Evolutionary conservation across 805 yeast species (phyloP), one percentile per base, ranked within the genome.

Genomic region (Starmerella geochares): DNA sequence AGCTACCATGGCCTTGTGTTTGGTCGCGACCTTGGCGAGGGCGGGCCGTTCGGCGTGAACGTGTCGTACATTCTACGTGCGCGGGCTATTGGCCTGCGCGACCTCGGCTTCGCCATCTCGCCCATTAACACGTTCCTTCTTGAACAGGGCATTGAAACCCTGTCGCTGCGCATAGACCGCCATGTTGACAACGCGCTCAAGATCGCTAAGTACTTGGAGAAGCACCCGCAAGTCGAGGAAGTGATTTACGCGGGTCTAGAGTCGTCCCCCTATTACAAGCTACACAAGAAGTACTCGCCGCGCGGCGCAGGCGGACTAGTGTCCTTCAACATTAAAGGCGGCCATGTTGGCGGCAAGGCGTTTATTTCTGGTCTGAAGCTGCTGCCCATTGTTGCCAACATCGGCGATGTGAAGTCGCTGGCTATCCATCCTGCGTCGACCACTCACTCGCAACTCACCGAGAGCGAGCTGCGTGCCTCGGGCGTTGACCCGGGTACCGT

Each of bases 341-440:
- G 70, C 58, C 62, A 65, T n/a, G 83, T 80, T 57, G 78, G 88
- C 36, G 86, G 94, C 60, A 88, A 90, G 48, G 76, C 73, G 59
- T 86, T 87, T 53, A 95, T 86, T 53, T 95, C 88, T 67, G 71
- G 70, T 59, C 77, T 92, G 67, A 78, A 86, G 68, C 69, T 92
- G 51, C 94, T 95, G 50, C 82, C 95, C 28, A 85, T 87, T 71
- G 78, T 92, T 65, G 97, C 98, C 45, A 90, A 90, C 62, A 96
- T 90, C 52, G 98, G 98, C 65, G 98, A 90, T 64, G 81, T 90
- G 46, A 92, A 90, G 73, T 86, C 97, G 40, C 76, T 90, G 65
- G 94, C 90, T 51, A 90, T 90, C 67, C 88, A 96, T 48, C 98
- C 98, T 57, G 88, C 82, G 75, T 86, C 77, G 69, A 92, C 97